Evolutionary conservation across 169 alveolate genomes (phyloP).

Genomic region (Theileria annulata): DNA sequence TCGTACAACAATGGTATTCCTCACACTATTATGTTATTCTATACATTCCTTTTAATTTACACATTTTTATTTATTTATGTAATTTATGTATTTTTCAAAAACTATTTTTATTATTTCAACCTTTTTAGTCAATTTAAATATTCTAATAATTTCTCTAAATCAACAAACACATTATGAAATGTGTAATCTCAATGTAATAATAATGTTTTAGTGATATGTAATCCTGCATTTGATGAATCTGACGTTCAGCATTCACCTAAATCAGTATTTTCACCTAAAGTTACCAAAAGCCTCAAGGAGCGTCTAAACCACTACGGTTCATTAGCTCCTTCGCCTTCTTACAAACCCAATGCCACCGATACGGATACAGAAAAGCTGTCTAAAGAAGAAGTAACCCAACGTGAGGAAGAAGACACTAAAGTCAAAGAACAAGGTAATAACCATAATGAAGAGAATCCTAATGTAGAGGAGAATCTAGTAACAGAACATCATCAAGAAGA

Average conservation of each 20-base stretch:
- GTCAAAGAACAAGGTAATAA: background rate
- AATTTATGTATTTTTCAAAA: background rate
- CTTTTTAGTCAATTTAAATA: background rate
- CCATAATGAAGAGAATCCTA: background rate
- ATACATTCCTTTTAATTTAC: background rate
- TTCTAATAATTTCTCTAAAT: too few species aligned
- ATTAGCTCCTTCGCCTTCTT: background rate
- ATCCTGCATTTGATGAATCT: background rate
- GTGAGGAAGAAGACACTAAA: background rate
- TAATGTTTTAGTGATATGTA: background rate
- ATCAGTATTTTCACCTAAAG: background rate
- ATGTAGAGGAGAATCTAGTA: background rate
- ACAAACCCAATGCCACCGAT: background rate
- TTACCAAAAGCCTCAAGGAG: background rate
- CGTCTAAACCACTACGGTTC: constrained; percentile 6
- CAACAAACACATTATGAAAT: background rate
- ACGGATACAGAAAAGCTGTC: background rate
- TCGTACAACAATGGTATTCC: background rate
- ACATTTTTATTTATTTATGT: background rate
- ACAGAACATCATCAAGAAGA: background rate
- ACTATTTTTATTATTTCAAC: background rate
- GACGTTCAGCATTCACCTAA: background rate
- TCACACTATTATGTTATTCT: background rate
- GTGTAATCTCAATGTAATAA: background rate
- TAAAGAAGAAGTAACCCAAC: background rate